Percentiles rank a stretch among this genome's conserved stretches.
phyloP scores from a whole-genome alignment of 1,284 basidiomycete species.

The Farysia itapuensis region DNA sequence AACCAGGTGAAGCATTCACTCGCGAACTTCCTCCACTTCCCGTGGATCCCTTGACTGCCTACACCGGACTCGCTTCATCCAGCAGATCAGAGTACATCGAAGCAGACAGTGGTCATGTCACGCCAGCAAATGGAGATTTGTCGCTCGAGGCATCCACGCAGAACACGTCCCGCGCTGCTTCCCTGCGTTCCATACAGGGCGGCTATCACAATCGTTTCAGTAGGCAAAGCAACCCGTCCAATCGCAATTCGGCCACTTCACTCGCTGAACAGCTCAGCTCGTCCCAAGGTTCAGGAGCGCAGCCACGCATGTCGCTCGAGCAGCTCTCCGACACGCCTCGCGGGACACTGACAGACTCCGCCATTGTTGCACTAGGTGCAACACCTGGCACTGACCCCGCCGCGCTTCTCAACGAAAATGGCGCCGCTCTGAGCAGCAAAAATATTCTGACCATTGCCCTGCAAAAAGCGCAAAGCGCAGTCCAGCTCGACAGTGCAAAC shows the following conservation, averaged over 20 bases:
- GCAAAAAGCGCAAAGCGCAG: slow-evolving; percentile 61
- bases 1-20: too few relatives aligned
- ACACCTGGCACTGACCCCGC: slow-evolving; percentile 25
- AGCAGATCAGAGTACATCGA: too few relatives aligned
- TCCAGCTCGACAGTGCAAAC: slow-evolving; percentile 60
- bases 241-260: neutral
- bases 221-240: slow-evolving; percentile 7
- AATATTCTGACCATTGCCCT: slow-evolving; percentile 61
- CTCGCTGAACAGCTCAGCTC: too few relatives aligned
- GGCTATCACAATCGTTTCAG: slow-evolving; percentile 36
- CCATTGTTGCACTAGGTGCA: slow-evolving; percentile 37
- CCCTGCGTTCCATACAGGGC: slow-evolving; percentile 10
- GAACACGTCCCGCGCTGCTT: slow-evolving; percentile 19
- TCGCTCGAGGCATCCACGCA: too few relatives aligned
- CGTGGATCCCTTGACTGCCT: too few relatives aligned
- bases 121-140: too few relatives aligned
- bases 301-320: too few relatives aligned
- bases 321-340: too few relatives aligned
- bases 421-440: slow-evolving; percentile 53
- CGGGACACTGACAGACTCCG: slow-evolving; percentile 34
- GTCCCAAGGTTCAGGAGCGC: too few relatives aligned
- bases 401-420: slow-evolving; percentile 37
- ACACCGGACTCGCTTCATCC: too few relatives aligned
- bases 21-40: too few relatives aligned
- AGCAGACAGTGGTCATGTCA: too few relatives aligned